These are phyloP conservation scores for Penstemon davidsonii DNA, from an alignment of 257 asterid species.

Conservation along the genomic window DNA sequence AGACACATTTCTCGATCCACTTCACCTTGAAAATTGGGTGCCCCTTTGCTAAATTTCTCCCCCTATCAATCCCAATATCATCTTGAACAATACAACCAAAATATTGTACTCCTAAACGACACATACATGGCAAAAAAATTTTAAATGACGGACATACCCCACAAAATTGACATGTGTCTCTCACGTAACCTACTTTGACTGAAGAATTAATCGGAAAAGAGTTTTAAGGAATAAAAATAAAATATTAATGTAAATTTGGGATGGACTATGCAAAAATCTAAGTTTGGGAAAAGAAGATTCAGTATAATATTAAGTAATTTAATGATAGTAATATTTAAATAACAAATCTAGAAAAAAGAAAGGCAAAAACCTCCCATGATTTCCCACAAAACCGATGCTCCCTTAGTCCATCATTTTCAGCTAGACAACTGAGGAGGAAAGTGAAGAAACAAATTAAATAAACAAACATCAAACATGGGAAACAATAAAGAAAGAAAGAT, in stretches of 20 bases:
- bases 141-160: too few species aligned
- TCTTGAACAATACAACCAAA: neutral
- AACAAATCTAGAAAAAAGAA: conserved; percentile 11
- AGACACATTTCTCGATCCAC: conserved; percentile 46
- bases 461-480: conserved; percentile 39
- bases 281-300: too few species aligned
- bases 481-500: conserved; percentile 20
- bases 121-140: too few species aligned
- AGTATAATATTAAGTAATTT: too few species aligned
- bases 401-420: conserved; percentile 62
- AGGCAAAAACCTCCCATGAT: conserved; percentile 42
- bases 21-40: conserved; percentile 41
- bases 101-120: too few species aligned
- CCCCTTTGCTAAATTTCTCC: conserved; percentile 15
- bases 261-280: too few species aligned
- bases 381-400: conserved; percentile 46
- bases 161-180: too few species aligned
- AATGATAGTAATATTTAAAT: too few species aligned
- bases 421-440: conserved; percentile 42
- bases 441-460: conserved; percentile 25
- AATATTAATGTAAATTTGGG: too few species aligned
- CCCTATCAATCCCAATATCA: conserved; percentile 57
- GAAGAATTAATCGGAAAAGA: too few species aligned
- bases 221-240: too few species aligned
- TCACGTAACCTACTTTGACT: too few species aligned